Conservation (phyloP, 208 protist genomes). For the Leishmania mexicana region DNA sequence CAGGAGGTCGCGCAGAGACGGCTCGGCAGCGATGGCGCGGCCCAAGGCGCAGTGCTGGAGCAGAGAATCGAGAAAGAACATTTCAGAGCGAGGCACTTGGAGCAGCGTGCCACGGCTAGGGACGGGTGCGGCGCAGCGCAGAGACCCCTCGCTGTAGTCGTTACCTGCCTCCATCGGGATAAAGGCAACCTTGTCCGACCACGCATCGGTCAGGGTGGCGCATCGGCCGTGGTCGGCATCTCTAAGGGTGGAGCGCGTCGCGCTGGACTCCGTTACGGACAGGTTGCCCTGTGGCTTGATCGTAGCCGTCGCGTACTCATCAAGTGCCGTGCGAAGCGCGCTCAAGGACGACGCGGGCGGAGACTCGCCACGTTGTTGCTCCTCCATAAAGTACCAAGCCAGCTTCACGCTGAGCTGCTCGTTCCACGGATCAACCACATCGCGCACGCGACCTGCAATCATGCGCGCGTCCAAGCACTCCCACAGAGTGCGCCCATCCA, state of each 20-base stretch:
- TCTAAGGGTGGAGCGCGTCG: background rate
- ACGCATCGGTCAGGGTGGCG: conserved; percentile 3
- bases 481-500: conserved; percentile 79
- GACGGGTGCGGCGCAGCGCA: conserved; percentile 60
- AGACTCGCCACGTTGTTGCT: background rate
- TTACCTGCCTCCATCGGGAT: conserved; percentile 42
- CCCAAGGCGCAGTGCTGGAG: conserved; percentile 57
- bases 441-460: conserved; percentile 21
- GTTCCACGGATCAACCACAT: conserved; percentile 68
- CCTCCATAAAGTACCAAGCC: conserved; percentile 41
- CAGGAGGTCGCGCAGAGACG: conserved; percentile 45
- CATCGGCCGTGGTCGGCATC: background rate
- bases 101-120: conserved; percentile 63
- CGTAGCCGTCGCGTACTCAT: conserved; percentile 33
- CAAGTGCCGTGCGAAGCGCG: conserved; percentile 30
- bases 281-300: conserved; percentile 50
- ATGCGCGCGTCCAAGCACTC: conserved; percentile 56
- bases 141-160: conserved; percentile 64
- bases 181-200: conserved; percentile 33
- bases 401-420: conserved; percentile 87
- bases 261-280: background rate
- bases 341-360: background rate
- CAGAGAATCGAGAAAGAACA: conserved; percentile 76
- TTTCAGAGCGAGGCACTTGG: conserved; percentile 60
- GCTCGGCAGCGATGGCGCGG: conserved; percentile 38